A percentile compares a stretch with the other conserved stretches of the same genome.
Conservation (phyloP, 257 asterid genomes). For the Apocynum venetum region DNA sequence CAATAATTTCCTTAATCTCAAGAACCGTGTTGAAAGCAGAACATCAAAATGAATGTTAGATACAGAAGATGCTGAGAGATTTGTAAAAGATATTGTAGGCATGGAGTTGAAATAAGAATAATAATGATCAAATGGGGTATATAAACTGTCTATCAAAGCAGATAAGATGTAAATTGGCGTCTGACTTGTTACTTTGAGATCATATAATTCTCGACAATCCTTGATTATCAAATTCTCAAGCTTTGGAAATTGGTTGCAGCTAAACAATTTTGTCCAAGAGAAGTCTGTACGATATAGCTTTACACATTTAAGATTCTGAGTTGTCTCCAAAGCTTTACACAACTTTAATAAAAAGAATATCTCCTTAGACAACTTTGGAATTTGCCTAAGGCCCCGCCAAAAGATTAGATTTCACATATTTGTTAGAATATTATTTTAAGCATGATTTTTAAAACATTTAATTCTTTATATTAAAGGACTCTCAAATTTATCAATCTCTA, state of each 20-base stretch:
- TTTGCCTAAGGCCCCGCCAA: too few species aligned
- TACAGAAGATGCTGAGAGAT: too few species aligned
- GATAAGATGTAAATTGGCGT: too few species aligned
- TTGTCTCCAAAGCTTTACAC: neutral
- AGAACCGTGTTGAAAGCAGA: neutral
- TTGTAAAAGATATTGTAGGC: neutral
- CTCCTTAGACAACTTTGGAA: too few species aligned
- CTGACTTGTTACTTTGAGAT: neutral
- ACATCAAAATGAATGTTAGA: neutral
- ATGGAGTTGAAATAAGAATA: neutral
- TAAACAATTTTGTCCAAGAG: neutral
- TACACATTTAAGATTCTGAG: neutral
- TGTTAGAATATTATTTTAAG: too few species aligned
- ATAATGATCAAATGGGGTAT: neutral
- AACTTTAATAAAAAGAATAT: too few species aligned
- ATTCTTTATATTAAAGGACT: too few species aligned
- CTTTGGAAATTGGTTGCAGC: neutral
- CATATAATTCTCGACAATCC: neutral
- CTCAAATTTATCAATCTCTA: too few species aligned
- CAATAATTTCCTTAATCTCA: neutral
- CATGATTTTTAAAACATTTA: too few species aligned
- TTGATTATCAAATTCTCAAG: neutral
- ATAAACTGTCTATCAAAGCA: neutral
- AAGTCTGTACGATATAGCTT: neutral
- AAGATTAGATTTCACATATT: too few species aligned